Base-by-base conservation (phyloP, 2,329 filamentous ascomycete species). In the Herpotrichia juniperi region DNA sequence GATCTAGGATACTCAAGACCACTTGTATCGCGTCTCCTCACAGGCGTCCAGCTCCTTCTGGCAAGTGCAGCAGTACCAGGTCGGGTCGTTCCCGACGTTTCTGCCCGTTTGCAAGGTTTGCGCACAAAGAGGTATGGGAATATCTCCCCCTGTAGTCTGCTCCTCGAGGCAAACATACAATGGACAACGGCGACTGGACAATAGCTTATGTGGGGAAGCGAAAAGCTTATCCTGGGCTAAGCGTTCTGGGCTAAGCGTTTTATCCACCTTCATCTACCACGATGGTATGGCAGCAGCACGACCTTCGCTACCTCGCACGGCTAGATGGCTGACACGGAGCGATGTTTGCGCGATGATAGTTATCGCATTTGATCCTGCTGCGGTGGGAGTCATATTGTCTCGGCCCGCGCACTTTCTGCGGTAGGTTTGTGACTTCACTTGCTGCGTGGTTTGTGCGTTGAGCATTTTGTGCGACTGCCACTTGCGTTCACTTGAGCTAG, bases 151-250 rank as follows among this genome's bases (percentile, higher is more conserved):
- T n/a, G n/a, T n/a, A n/a, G n/a, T n/a, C n/a, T n/a, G n/a, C n/a
- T n/a, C n/a, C n/a, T n/a, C n/a, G n/a, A n/a, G n/a, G n/a, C n/a
- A n/a, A n/a, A n/a, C n/a, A n/a, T n/a, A n/a, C n/a, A n/a, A n/a
- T n/a, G n/a, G n/a, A n/a, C n/a, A n/a, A n/a, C n/a, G n/a, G n/a
- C n/a, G n/a, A n/a, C n/a, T n/a, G n/a, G n/a, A n/a, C n/a, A n/a
- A n/a, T n/a, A n/a, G n/a, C n/a, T 28, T 28, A 7, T 6, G 32
- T 6, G 7, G 32, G 7, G 32, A 22, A 42, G 19, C 7, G 17
- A 24, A 43, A 43, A 43, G 40, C 40, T 43, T 43, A 25, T 43
- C 14, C 4, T 19, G 21, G 6, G 22, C 14, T 42, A 42, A 42
- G 39, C 25, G 28, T 43, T 30, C 40, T 16, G 24, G 5, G 26